Conservation (phyloP, 768 basidiomycete genomes). For the Phanerochaete sordida region DNA sequence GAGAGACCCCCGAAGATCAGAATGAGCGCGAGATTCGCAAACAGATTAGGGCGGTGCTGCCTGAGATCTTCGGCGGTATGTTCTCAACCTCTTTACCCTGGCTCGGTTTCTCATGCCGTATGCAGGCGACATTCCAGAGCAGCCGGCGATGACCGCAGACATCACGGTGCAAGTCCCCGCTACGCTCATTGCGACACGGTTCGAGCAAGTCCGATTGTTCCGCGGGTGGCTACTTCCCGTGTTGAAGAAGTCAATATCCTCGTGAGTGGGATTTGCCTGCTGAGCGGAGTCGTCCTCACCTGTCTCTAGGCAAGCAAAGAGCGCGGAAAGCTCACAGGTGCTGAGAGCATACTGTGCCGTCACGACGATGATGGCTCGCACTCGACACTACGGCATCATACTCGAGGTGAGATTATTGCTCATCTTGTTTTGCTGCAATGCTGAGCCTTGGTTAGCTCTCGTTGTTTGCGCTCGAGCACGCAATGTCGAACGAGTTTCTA, state of each 20-base stretch:
- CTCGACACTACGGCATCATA: constrained; percentile 63
- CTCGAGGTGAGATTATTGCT: constrained; percentile 51
- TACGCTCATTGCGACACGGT: constrained; percentile 56
- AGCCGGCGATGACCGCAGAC: background rate
- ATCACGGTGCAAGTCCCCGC: background rate
- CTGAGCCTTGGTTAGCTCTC: constrained; percentile 24
- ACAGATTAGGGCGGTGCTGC: constrained; percentile 61
- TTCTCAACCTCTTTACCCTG: background rate
- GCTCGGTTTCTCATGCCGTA: background rate
- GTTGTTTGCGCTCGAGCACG: constrained; percentile 45
- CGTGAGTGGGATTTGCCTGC: constrained; percentile 32
- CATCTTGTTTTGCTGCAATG: background rate
- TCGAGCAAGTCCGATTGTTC: constrained; percentile 70
- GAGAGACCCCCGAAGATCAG: constrained; percentile 67
- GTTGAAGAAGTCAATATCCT: constrained; percentile 48
- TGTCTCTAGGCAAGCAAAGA: background rate
- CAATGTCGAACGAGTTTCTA: constrained; percentile 49
- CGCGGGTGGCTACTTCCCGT: constrained; percentile 74
- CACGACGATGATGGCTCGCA: constrained; percentile 55
- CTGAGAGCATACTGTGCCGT: constrained; percentile 48
- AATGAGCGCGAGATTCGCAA: constrained; percentile 70
- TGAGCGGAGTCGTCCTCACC: background rate
- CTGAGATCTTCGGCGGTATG: constrained; percentile 65
- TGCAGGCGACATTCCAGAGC: background rate
- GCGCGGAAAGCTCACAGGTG: background rate